A percentile compares a stretch with the other conserved stretches of the same genome.
Conservation (phyloP, 208 protist species). For the Leishmania gerbilli region DNA sequence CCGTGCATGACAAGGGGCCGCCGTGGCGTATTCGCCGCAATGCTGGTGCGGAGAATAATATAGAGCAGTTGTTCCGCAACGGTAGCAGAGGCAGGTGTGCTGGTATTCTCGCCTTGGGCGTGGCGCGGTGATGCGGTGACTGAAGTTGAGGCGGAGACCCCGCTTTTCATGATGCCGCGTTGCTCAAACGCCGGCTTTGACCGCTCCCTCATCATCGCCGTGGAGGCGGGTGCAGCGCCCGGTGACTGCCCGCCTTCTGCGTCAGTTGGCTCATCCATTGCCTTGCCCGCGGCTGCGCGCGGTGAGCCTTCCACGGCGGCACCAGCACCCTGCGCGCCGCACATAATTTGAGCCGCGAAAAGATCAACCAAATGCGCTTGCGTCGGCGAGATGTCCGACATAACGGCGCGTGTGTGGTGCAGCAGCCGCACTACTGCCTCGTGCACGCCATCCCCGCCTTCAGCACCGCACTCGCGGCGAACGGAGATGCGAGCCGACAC, state of each 20-base stretch:
- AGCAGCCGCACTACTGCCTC: slow-evolving; percentile 9
- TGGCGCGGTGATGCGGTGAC: not conserved
- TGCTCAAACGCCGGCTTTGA: not conserved
- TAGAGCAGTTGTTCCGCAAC: slow-evolving; percentile 71
- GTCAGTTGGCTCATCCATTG: not conserved
- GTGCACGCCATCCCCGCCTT: slow-evolving; percentile 17
- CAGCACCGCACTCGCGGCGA: not conserved
- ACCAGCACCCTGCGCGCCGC: too few species aligned
- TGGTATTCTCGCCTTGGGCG: not conserved
- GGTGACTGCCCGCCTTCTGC: not conserved
- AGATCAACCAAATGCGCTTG: slow-evolving; percentile 31
- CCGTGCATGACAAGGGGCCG: not conserved
- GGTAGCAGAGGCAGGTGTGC: slow-evolving; percentile 13
- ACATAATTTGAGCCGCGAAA: slow-evolving; percentile 13
- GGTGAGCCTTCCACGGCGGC: not conserved
- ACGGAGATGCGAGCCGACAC: slow-evolving; percentile 15
- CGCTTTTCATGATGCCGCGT: slow-evolving; percentile 10
- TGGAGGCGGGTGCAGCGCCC: not conserved
- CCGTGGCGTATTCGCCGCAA: slow-evolving; percentile 35
- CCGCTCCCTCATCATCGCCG: not conserved
- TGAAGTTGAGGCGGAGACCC: not conserved
- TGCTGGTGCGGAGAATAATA: slow-evolving; percentile 80
- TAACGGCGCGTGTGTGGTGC: slow-evolving; percentile 22
- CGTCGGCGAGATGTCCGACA: slow-evolving; percentile 24
- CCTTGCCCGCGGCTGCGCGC: not conserved